Conservation (phyloP, 208 protist genomes). For the Angomonas desouzai region DNA sequence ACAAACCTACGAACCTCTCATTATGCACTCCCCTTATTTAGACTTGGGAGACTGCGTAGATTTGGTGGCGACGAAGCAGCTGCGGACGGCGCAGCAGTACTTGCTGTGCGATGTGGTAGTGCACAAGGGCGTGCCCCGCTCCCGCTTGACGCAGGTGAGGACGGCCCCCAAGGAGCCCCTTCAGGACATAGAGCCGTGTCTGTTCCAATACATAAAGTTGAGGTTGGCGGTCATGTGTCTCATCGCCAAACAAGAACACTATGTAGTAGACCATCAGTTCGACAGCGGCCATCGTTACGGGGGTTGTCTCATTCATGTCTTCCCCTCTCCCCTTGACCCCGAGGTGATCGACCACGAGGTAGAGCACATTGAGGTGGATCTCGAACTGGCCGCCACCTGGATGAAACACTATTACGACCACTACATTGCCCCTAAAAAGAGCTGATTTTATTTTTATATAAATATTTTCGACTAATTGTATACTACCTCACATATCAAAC, state of each 20-base stretch:
- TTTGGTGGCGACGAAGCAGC: conserved; percentile 74
- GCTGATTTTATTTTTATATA: background rate
- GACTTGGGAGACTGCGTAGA: conserved; percentile 84
- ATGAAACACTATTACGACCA: conserved; percentile 88
- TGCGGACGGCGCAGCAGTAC: conserved; percentile 78
- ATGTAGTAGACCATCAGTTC: conserved; percentile 84
- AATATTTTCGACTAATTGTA: background rate
- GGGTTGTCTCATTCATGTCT: conserved; percentile 84
- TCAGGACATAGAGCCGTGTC: conserved; percentile 62
- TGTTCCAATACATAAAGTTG: conserved; percentile 85
- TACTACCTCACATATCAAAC: background rate
- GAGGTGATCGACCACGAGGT: conserved; percentile 81
- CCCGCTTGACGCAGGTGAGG: conserved; percentile 51
- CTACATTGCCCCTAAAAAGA: conserved; percentile 50
- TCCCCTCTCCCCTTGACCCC: conserved; percentile 76
- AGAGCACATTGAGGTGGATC: conserved; percentile 75
- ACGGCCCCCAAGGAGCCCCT: conserved; percentile 63
- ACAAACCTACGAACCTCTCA: conserved; percentile 61
- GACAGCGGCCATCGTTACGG: conserved; percentile 77
- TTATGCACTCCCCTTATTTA: conserved; percentile 77
- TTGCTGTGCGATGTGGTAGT: conserved; percentile 77
- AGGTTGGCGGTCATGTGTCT: conserved; percentile 65
- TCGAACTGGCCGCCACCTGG: conserved; percentile 69
- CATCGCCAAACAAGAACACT: conserved; percentile 79
- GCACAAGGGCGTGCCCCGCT: conserved; percentile 69